phyloP scores from a whole-genome alignment of 2,329 filamentous ascomycete species.

The Trichoderma asperellum region DNA sequence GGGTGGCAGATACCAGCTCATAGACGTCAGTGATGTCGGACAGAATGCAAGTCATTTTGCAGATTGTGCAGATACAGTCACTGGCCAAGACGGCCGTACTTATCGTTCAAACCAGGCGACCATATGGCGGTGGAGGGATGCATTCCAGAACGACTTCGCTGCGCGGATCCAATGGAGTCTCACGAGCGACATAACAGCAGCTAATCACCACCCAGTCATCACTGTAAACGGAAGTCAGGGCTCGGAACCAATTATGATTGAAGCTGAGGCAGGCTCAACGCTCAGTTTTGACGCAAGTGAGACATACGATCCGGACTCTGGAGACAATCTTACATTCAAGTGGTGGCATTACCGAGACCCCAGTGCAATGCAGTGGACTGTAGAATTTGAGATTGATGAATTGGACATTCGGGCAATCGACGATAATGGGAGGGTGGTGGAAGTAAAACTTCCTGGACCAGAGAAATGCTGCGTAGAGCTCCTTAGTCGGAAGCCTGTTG shows the following conservation, averaged over 20 bases:
- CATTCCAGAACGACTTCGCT: slow-evolving; percentile 1
- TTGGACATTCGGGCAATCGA: not conserved
- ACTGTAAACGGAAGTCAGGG: not conserved
- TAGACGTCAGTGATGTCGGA: no score
- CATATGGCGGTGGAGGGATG: slow-evolving; percentile 2
- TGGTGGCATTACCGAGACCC: slow-evolving; percentile 1
- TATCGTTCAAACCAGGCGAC: not conserved
- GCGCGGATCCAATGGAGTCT: slow-evolving; percentile 3
- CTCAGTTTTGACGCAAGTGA: not conserved
- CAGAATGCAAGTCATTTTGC: not conserved
- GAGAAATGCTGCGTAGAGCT: no score
- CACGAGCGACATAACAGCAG: not conserved
- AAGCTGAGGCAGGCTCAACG: not conserved
- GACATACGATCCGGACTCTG: not conserved
- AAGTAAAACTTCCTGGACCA: not conserved
- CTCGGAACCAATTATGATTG: not conserved
- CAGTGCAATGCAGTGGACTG: not conserved
- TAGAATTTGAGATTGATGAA: not conserved
- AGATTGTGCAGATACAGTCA: not conserved
- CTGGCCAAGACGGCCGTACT: not conserved
- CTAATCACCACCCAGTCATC: not conserved
- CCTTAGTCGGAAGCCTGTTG: no score
- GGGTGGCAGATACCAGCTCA: not conserved
- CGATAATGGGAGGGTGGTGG: not conserved
- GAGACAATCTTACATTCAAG: not conserved